These are phyloP conservation scores for Krasilnikovozyma curviuscula DNA, from an alignment of 768 basidiomycete genomes.

Conservation along the genomic window DNA sequence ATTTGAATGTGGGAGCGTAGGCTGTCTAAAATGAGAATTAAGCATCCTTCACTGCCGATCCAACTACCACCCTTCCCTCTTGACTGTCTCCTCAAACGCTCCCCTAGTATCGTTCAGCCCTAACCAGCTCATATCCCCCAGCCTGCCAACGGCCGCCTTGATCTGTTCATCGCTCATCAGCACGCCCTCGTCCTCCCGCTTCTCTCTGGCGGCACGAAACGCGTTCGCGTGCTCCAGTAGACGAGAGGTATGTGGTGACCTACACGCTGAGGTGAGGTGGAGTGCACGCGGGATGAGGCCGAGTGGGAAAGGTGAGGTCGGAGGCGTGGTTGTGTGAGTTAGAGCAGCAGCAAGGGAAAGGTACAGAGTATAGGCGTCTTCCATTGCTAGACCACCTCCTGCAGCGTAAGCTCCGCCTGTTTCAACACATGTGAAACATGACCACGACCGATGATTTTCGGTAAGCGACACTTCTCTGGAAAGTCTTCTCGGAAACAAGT, in stretches of 20 bases:
- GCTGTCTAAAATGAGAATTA: no score
- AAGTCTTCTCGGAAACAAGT: no score
- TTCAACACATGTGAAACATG: no score
- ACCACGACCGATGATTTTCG: no score
- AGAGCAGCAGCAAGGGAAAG: background rate
- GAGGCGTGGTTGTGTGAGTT: no score
- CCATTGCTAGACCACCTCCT: slow-evolving; percentile 1
- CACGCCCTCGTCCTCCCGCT: background rate
- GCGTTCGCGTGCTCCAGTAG: background rate
- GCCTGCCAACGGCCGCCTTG: background rate
- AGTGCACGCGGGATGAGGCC: background rate
- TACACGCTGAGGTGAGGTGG: background rate
- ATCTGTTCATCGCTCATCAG: background rate
- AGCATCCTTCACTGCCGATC: no score
- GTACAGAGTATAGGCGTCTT: slow-evolving; percentile 2
- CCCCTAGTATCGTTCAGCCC: background rate
- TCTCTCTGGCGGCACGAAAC: background rate
- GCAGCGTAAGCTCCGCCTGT: slow-evolving; percentile 3
- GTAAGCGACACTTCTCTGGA: background rate
- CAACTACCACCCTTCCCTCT: no score
- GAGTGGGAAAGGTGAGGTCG: background rate
- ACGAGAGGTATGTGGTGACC: background rate
- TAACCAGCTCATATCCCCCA: slow-evolving; percentile 1
- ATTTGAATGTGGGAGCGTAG: no score
- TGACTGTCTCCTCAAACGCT: no score